Base-by-base conservation (phyloP, 202 grass and related monocot species). In the Setaria viridis region DNA sequence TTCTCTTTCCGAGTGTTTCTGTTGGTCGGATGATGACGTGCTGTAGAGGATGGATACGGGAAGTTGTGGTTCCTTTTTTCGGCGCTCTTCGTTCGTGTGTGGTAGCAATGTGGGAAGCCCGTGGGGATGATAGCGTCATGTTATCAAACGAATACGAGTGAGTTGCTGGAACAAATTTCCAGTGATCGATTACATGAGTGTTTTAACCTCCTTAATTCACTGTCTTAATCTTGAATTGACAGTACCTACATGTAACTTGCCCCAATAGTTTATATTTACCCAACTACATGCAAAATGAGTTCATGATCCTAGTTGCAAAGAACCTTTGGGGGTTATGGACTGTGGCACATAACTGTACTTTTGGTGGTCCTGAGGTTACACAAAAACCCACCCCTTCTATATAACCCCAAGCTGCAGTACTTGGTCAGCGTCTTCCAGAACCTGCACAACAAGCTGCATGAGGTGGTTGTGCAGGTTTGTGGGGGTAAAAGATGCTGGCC, bases 181-280 rank as follows among this genome's bases (percentile, higher is more conserved):
- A 42, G 37, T 9, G 17, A 41, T 11, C 17, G 51, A 25, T 76
- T 4, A 30, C 29, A 49, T n/a, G 51, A 74, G 41, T 67, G 67
- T 58, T 74, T 10, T 59, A 74, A 34, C 47, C 69, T 83, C 17
- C 21, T 15, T 74, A 45, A 25, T 55, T 83, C 30, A 39, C 41
- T 17, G 45, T 51, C 15, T n/a, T 86, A 21, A 33, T 76, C 11
- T 48, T 35, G 3, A 47, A 33, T 70, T 19, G 5, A 15, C 39
- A 29, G 16, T 69, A 58, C 13, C 15, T 47, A 11, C 35, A 12
- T 60, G 32, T 67, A 65, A n/a, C 34, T 43, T 65, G n/a, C 67
- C 53, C 45, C 20, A 43, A 72, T 57, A 80, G 51, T 56, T 66
- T 16, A 67, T 65, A 25, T 15, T 48, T 56, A 9, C 56, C 66